Evolutionary conservation across 1,284 basidiomycete species (phyloP).

Genomic region (Veloporphyrellus conicus): DNA sequence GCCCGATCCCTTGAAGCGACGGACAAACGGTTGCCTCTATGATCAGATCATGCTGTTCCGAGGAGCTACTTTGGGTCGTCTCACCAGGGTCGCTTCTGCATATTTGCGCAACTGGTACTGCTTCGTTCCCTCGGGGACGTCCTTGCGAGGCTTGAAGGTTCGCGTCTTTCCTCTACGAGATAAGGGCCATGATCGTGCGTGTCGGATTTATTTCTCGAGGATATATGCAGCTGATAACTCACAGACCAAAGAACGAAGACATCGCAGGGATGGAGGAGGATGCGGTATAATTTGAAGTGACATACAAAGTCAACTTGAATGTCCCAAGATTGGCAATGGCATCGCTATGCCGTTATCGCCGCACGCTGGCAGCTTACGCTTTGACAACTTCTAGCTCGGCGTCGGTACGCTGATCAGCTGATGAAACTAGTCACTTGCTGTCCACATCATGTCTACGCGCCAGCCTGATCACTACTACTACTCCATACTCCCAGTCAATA

Average conservation of each 20-base stretch:
- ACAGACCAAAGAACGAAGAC: constrained; percentile 85
- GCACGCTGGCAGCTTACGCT: neutral
- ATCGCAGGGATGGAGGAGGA: constrained; percentile 37
- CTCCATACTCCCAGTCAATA: no score
- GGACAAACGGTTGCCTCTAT: constrained; percentile 2
- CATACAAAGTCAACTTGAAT: constrained; percentile 2
- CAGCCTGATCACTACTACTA: no score
- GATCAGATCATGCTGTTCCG: constrained; percentile 6
- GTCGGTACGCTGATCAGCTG: neutral
- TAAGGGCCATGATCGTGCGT: constrained; percentile 4
- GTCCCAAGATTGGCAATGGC: constrained; percentile 17
- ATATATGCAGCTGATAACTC: constrained; percentile 33
- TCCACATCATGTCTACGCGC: neutral
- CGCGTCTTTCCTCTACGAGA: constrained; percentile 73
- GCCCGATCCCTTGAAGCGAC: constrained; percentile 73
- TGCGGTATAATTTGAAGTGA: constrained; percentile 5
- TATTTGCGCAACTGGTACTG: constrained; percentile 97
- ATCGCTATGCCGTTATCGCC: constrained; percentile 8
- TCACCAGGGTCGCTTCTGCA: constrained; percentile 91
- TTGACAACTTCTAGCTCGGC: neutral
- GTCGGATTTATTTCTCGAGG: constrained; percentile 8
- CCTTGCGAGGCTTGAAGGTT: constrained; percentile 95
- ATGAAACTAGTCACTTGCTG: neutral
- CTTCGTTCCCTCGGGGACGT: constrained; percentile 93
- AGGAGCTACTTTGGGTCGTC: constrained; percentile 16